Percentiles rank a stretch among this genome's conserved stretches.
These are phyloP conservation scores for Aspergillus sp. DNA, from an alignment of 2,329 filamentous ascomycete genomes.

Conservation along the genomic window DNA sequence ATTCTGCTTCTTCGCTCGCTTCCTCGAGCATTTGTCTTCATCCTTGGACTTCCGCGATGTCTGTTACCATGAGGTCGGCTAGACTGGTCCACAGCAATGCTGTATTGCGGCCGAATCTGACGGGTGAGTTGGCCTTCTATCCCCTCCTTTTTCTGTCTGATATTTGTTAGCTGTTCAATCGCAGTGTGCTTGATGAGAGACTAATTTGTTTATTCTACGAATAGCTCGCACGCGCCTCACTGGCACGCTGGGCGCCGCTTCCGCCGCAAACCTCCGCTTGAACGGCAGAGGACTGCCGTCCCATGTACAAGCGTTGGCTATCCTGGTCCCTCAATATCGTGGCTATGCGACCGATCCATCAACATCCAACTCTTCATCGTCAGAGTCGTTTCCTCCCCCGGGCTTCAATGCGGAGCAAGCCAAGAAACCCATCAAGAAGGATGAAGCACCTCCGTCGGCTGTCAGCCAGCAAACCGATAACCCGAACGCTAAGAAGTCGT, in stretches of 20 bases:
- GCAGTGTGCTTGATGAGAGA: not conserved
- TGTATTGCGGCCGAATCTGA: constrained; percentile 22
- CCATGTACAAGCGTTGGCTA: constrained; percentile 49
- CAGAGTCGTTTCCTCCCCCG: constrained; percentile 62
- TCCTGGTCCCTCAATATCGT: constrained; percentile 45
- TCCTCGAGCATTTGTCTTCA: constrained; percentile 15
- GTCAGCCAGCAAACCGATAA: constrained; percentile 30
- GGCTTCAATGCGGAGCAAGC: constrained; percentile 87
- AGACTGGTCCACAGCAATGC: constrained; percentile 30
- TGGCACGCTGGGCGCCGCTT: constrained; percentile 22
- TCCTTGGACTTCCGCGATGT: constrained; percentile 26
- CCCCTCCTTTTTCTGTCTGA: not conserved
- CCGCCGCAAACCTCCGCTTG: constrained; percentile 25
- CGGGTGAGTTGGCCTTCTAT: constrained; percentile 15
- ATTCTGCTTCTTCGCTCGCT: constrained; percentile 13
- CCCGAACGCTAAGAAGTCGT: constrained; percentile 26
- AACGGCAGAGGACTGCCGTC: constrained; percentile 38
- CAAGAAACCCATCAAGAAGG: constrained; percentile 68
- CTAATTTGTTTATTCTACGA: constrained; percentile 2
- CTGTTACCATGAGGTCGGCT: constrained; percentile 33
- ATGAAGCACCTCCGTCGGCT: constrained; percentile 29
- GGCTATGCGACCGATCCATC: constrained; percentile 51
- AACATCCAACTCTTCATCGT: constrained; percentile 36
- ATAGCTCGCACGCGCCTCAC: constrained; percentile 26
- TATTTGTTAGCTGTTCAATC: not conserved